A percentile compares a stretch with the other conserved stretches of the same genome.
phyloP scores from a whole-genome alignment of 176 grass and related monocot genomes.

The Hyparrhenia diplandra region DNA sequence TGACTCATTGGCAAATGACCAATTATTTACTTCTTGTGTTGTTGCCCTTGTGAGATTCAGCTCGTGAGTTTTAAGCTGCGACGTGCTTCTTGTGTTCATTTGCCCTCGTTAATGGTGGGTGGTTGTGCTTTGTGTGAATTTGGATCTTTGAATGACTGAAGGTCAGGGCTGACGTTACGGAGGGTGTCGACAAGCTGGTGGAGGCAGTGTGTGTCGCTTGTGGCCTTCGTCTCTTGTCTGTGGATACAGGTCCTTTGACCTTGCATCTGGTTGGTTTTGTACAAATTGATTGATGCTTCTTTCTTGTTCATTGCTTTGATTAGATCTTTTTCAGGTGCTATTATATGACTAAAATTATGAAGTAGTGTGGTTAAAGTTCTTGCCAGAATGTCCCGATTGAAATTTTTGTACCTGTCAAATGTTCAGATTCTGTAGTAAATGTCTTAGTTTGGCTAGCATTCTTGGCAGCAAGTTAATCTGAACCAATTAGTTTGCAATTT shows the following conservation, averaged over 20 bases:
- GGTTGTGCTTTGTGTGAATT: too few relatives aligned
- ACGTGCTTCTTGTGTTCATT: too few relatives aligned
- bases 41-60: too few relatives aligned
- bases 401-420: not conserved
- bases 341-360: not conserved
- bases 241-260: conserved; percentile 55
- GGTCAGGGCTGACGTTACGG: too few relatives aligned
- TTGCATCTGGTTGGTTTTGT: not conserved
- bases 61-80: too few relatives aligned
- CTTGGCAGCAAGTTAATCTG: not conserved
- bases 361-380: not conserved
- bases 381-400: not conserved
- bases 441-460: not conserved
- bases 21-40: too few relatives aligned
- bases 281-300: not conserved
- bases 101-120: too few relatives aligned
- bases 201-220: too few relatives aligned
- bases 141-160: too few relatives aligned
- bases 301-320: not conserved
- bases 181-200: too few relatives aligned
- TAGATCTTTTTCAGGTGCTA: not conserved
- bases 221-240: too few relatives aligned
- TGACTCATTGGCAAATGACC: too few relatives aligned
- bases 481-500: not conserved
- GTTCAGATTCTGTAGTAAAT: not conserved